These are phyloP conservation scores for Pichia insulana DNA, from an alignment of 805 yeast genomes.

Conservation along the genomic window DNA sequence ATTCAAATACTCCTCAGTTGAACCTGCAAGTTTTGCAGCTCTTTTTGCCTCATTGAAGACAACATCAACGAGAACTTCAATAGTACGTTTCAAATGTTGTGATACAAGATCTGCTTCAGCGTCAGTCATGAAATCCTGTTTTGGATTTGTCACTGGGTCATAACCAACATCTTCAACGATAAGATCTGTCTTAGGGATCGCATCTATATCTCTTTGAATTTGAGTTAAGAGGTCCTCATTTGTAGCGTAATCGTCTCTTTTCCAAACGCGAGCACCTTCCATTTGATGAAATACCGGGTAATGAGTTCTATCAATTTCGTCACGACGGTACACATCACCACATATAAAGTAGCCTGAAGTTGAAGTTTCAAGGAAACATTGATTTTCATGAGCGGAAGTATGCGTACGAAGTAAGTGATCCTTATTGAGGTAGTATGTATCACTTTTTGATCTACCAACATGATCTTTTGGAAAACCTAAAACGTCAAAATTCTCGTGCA, in stretches of 20 bases:
- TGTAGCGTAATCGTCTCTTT: constrained; percentile 33
- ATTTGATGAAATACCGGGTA: constrained; percentile 96
- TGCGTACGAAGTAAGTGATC: constrained; percentile 76
- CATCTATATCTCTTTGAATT: constrained; percentile 49
- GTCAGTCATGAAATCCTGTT: constrained; percentile 67
- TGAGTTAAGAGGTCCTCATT: constrained; percentile 30
- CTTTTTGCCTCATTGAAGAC: constrained; percentile 68
- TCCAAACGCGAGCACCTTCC: constrained; percentile 94
- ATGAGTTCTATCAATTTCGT: constrained; percentile 91
- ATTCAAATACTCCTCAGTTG: constrained; percentile 49
- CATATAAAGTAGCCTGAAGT: constrained; percentile 87
- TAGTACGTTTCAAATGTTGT: constrained; percentile 73
- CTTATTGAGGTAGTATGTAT: constrained; percentile 82
- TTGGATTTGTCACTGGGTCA: constrained; percentile 57
- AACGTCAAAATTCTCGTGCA: constrained; percentile 80
- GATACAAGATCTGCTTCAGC: constrained; percentile 62
- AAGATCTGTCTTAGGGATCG: constrained; percentile 59
- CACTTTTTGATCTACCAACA: constrained; percentile 87
- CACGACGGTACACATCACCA: constrained; percentile 94
- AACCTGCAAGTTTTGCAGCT: constrained; percentile 54
- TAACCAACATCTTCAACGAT: constrained; percentile 68
- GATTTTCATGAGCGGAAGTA: constrained; percentile 93
- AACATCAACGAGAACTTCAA: constrained; percentile 74
- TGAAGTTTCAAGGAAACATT: constrained; percentile 57
- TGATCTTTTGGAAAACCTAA: constrained; percentile 88